Evolutionary conservation across 140 eudicot genomes (phyloP).

Genomic region (Anethum foeniculum): DNA sequence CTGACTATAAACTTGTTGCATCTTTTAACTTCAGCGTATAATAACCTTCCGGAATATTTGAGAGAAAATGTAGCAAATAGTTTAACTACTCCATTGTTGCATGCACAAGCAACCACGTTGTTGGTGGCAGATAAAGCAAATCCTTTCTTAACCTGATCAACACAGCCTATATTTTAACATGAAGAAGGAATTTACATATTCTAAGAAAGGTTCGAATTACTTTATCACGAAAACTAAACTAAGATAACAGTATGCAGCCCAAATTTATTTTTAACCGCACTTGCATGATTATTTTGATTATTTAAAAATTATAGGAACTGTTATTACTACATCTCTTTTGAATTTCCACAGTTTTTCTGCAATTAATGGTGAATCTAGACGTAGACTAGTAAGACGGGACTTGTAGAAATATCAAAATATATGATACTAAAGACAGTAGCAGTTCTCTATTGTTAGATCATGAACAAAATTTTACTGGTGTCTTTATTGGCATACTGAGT

Average conservation of each 20-base stretch:
- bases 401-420: not conserved
- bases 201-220: not conserved
- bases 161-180: not conserved
- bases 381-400: not conserved
- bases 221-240: not conserved
- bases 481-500: not conserved
- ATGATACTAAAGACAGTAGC: not conserved
- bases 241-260: not conserved
- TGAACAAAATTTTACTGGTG: not conserved
- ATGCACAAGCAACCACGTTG: slow-evolving; percentile 70
- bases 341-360: not conserved
- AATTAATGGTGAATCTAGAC: not conserved
- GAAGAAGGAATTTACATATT: not conserved
- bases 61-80: slow-evolving; percentile 36
- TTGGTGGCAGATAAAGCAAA: slow-evolving; percentile 58
- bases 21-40: slow-evolving; percentile 34
- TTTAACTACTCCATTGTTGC: slow-evolving; percentile 59
- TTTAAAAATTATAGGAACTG: not conserved
- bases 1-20: slow-evolving; percentile 12
- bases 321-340: not conserved
- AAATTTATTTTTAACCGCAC: not conserved
- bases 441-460: not conserved
- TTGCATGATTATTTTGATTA: not conserved
- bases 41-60: slow-evolving; percentile 46
- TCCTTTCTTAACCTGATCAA: slow-evolving; percentile 53